Base-by-base conservation (phyloP, 192 early-diverging fungal genomes). In the Mortierella antarctica region DNA sequence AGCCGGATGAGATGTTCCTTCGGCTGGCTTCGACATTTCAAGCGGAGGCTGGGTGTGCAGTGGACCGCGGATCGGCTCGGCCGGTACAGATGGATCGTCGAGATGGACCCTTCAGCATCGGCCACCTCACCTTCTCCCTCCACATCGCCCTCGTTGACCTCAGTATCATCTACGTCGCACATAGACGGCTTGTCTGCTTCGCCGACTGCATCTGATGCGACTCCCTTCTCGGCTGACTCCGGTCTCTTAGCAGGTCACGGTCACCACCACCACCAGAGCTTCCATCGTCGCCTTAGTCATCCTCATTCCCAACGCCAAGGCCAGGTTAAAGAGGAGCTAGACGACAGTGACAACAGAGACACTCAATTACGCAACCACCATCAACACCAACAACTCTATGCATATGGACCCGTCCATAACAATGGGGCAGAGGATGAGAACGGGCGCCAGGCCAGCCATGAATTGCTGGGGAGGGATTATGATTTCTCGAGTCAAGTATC, bases 1-100 rank as follows among this genome's bases (percentile, higher is more conserved):
- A 61, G 63, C 31, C 62, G 70, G 2, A 80, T 80, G 77, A 64
- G 77, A 1, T 80, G 77, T 48, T 80, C 77, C 17, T 80, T 80
- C 42, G 77, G 77, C 18, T 80, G 77, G 77, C 70, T 80, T 6
- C 67, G 77, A 46, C 77, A 80, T 45, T 80, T 80, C 60, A 80
- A 80, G 48, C 77, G 77, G 5, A 53, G 77, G 41, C 70, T 80
- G 5, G 77, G 77, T 7, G 77, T 80, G 20, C 77, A 72, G 31
- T 80, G 77, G 77, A 40, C 64, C 14, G 59, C 55, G 44, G 77
- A 80, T 45, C 77, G 63, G 52, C 52, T 62, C 60, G 70, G 64
- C 39, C 66, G 61, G 13, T 60, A 69, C 54, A 15, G 67, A 48
- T 76, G 74, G 74, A 64, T 76, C 53, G 46, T 76, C 45, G 74